Base-by-base conservation (phyloP, 2,329 filamentous ascomycete species). In the Fusarium sp. region DNA sequence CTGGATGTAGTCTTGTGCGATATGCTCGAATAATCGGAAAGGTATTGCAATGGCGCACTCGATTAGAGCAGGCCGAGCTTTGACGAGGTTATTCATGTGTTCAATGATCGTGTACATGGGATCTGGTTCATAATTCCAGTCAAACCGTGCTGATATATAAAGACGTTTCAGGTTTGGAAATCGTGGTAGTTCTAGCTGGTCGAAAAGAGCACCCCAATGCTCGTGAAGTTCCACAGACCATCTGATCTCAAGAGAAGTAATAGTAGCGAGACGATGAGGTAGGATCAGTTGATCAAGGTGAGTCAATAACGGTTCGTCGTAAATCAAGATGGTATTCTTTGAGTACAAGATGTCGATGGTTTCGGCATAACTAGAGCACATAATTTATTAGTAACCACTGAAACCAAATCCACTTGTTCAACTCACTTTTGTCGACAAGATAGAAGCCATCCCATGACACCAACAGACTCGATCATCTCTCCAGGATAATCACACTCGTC, bases 401-500 rank as follows among this genome's bases (percentile, higher is more conserved):
- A n/a, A 24, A 7, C n/a, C 14, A 12, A 6, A 18, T 12, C 10
- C 3, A 5, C 3, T 11, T 3, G 24, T 8, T 15, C 25, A 27
- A 27, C 25, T 27, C 20, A 65, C 60, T 65, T 65, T n/a, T 65
- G 62, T 2, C 62, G 62, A 46, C 60, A 65, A 2, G 62, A 65
- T 2, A 65, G 40, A 10, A 65, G 45, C 62, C 62, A 65, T 0
- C 62, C 18, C 16, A 59, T 52, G 2, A 46, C 18, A 3, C 60
- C 40, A 8, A 34, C 16, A 2, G 11, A 15, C 2, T 24, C 20
- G 18, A 38, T 1, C 3, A 7, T 5, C 18, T 0, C 34, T 38
- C 10, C 18, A 38, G 34, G 34, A n/a, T 38, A 3, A 9, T 20
- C 18, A 7, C 62, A 65, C 10, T 25, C 20, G 8, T 64, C 50